Evolutionary conservation across 371 early-diverging fungal species (phyloP).

Genomic region (Mortierella sp.): DNA sequence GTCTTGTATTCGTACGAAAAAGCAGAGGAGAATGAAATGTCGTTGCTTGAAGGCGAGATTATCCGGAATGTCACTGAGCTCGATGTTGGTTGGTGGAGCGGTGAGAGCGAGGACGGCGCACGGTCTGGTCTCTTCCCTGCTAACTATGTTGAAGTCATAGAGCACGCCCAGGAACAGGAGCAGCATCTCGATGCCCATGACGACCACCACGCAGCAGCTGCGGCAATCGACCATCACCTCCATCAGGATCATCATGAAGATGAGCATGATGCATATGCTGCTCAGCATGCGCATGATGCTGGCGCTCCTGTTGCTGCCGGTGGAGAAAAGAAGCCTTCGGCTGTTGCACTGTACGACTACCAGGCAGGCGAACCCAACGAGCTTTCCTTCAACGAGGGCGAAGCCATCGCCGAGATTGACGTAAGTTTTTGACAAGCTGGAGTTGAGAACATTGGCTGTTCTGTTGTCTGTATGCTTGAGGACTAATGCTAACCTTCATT

Average conservation of each 20-base stretch:
- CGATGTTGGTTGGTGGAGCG: slow-evolving; percentile 95
- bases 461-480: background rate
- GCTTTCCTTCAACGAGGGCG: slow-evolving; percentile 84
- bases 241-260: background rate
- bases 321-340: slow-evolving; percentile 61
- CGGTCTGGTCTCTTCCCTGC: slow-evolving; percentile 92
- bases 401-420: slow-evolving; percentile 83
- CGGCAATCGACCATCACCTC: slow-evolving; percentile 3
- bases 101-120: slow-evolving; percentile 81
- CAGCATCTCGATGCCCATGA: slow-evolving; percentile 17
- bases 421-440: slow-evolving; percentile 30
- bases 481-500: background rate
- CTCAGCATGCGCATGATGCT: slow-evolving; percentile 8
- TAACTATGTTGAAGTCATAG: slow-evolving; percentile 82
- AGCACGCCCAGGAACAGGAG: slow-evolving; percentile 54
- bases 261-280: slow-evolving; percentile 20
- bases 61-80: slow-evolving; percentile 78
- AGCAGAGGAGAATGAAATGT: slow-evolving; percentile 90
- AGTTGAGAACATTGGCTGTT: background rate
- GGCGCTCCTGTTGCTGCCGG: slow-evolving; percentile 31
- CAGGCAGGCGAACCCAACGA: slow-evolving; percentile 92
- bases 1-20: slow-evolving; percentile 85
- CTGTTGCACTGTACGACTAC: slow-evolving; percentile 88
- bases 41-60: slow-evolving; percentile 86
- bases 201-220: slow-evolving; percentile 14